A percentile compares a stretch with the other conserved stretches of the same genome.
phyloP scores from a whole-genome alignment of 306 rosid species.

The Vigna radiata region DNA sequence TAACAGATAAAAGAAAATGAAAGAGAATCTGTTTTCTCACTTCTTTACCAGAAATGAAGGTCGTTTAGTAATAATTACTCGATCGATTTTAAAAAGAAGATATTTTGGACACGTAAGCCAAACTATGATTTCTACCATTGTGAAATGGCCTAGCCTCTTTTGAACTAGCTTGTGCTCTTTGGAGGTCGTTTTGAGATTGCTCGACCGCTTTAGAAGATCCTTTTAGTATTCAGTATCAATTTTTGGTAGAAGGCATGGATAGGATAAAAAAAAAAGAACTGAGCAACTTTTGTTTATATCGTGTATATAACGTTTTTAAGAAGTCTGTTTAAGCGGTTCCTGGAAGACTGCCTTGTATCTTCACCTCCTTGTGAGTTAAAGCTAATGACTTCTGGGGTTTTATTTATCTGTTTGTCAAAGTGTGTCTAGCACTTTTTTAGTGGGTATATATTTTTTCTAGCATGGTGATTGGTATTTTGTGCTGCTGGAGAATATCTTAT shows the following conservation, averaged over 20 bases:
- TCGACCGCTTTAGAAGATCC: conserved; percentile 16
- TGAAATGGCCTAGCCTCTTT: conserved; percentile 24
- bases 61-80: conserved; percentile 7
- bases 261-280: neutral
- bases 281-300: neutral
- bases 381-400: neutral
- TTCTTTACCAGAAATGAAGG: conserved; percentile 16
- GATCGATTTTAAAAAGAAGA: conserved; percentile 9
- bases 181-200: conserved; percentile 18
- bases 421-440: neutral
- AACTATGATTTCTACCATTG: conserved; percentile 1
- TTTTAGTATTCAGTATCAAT: conserved; percentile 16
- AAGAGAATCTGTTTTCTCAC: neutral
- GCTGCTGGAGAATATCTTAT: conserved; percentile 7
- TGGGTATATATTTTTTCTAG: neutral
- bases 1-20: conserved; percentile 11
- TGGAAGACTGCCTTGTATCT: neutral
- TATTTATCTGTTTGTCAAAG: neutral
- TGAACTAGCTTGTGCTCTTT: neutral
- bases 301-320: neutral
- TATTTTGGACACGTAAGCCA: neutral
- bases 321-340: conserved; percentile 6
- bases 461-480: conserved; percentile 3
- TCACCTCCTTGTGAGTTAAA: neutral
- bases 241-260: neutral